These are phyloP conservation scores for Colletotrichum spinosum DNA, from an alignment of 2,329 filamentous ascomycete species.

Conservation along the genomic window DNA sequence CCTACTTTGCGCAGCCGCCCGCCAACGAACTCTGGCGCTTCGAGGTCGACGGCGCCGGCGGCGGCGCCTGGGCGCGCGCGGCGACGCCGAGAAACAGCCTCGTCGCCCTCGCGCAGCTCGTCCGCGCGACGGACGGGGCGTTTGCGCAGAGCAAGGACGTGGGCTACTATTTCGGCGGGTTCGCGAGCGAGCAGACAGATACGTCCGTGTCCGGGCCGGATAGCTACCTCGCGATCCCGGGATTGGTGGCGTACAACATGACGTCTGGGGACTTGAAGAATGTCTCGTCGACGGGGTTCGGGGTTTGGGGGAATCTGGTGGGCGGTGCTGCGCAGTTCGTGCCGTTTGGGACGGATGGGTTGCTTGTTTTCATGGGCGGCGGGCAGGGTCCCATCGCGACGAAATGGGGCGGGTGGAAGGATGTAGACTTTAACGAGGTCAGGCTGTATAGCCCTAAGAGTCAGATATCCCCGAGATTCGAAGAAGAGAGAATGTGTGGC, in stretches of 20 bases:
- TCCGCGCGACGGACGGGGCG: conserved; percentile 45
- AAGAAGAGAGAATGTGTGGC: not conserved
- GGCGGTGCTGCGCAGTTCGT: conserved; percentile 46
- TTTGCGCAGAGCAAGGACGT: conserved; percentile 41
- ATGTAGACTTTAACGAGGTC: conserved; percentile 44
- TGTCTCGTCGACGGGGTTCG: conserved; percentile 41
- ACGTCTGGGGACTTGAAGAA: conserved; percentile 46
- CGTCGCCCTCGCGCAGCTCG: conserved; percentile 50
- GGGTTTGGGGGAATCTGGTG: conserved; percentile 43
- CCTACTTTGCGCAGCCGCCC: conserved; percentile 40
- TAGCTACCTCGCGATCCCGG: conserved; percentile 39
- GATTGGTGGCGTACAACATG: conserved; percentile 49
- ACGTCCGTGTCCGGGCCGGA: conserved; percentile 36
- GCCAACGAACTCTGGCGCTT: conserved; percentile 48
- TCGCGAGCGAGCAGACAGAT: conserved; percentile 42
- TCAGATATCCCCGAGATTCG: conserved; percentile 37
- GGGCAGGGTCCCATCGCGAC: conserved; percentile 40
- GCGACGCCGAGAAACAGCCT: conserved; percentile 41
- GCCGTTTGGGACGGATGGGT: conserved; percentile 47
- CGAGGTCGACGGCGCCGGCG: conserved; percentile 45
- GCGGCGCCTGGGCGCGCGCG: conserved; percentile 46
- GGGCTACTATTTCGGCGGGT: conserved; percentile 49
- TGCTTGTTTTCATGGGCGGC: conserved; percentile 49
- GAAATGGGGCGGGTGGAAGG: conserved; percentile 37
- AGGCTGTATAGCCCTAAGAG: conserved; percentile 46